Base-by-base conservation (phyloP, 2,329 filamentous ascomycete species). In the Onygenales sp. region DNA sequence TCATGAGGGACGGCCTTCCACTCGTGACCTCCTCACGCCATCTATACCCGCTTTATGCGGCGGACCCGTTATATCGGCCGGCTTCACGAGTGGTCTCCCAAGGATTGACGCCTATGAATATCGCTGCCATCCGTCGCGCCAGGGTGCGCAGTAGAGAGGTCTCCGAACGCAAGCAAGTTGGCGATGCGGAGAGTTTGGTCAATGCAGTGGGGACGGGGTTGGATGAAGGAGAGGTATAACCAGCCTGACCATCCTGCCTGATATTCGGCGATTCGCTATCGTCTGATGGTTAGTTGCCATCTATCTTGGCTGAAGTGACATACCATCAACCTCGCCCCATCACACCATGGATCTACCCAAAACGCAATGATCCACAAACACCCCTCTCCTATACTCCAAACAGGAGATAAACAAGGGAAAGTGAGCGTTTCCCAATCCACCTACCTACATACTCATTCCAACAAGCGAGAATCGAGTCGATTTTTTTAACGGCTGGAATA, bases 121-220 rank as follows among this genome's bases (percentile, higher is more conserved):
- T 73, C 63, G 76, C 76, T 66, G 72, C 79, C 50, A 83, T 85
- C 14, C 46, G 43, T 72, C 82, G 85, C 65, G 83, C 89, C 66
- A 85, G 84, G 64, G 79, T 88, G 61, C 83, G 81, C 63, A 79
- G 76, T 60, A 74, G 82, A 58, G 91, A 95, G 72, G 79, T 96
- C 55, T 88, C 87, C 55, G 89, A 92, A 74, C 79, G 91, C 60
- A 86, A 87, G 70, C 91, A 96, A 73, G 91, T 95, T 53, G 91
- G 90, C 58, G 91, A 96, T 74, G 85, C 85, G 53, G 88, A 89
- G 72, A 83, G 82, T 66, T 79, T 90, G 75, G 78, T 92, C 63
- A 84, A 87, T 63, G 74, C 74, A 41, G 75, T 72, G 59, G 59
- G 61, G 56, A 60, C 55, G 51, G 10, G 14, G 27, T 5, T 31